Percentiles rank a stretch among this genome's conserved stretches.
phyloP scores from a whole-genome alignment of 2,329 filamentous ascomycete species.

The Alternaria viburni region DNA sequence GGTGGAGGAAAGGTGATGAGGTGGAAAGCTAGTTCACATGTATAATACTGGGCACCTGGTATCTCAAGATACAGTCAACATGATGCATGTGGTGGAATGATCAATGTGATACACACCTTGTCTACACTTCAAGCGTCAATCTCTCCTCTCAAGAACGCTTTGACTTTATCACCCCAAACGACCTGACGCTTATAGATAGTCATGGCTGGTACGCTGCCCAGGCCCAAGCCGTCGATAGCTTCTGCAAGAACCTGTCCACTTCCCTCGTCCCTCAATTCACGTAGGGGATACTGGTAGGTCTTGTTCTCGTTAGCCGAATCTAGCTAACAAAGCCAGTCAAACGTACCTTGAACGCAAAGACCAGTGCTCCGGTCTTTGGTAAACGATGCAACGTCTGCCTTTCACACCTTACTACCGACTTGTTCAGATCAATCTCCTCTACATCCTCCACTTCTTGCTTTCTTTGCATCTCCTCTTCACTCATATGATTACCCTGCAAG shows the following conservation, averaged over 20 bases:
- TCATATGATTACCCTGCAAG: slow-evolving; percentile 53
- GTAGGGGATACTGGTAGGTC: slow-evolving; percentile 65
- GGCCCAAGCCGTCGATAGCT: slow-evolving; percentile 65
- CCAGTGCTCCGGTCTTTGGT: slow-evolving; percentile 59
- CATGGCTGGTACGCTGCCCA: slow-evolving; percentile 64
- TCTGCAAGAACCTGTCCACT: slow-evolving; percentile 59
- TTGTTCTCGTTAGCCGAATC: not conserved
- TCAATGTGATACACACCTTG: not conserved
- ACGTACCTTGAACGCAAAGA: slow-evolving; percentile 63
- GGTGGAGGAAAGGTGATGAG: not conserved
- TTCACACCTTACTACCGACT: slow-evolving; percentile 61
- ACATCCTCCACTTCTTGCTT: slow-evolving; percentile 28
- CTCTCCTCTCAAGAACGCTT: slow-evolving; percentile 54
- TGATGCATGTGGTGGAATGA: not conserved
- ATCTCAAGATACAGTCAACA: not conserved
- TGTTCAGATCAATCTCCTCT: slow-evolving; percentile 50
- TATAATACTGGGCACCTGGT: not conserved
- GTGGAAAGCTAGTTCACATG: not conserved
- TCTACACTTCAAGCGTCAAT: slow-evolving; percentile 15
- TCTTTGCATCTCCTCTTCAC: slow-evolving; percentile 38
- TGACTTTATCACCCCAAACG: slow-evolving; percentile 63
- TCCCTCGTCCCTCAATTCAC: slow-evolving; percentile 63
- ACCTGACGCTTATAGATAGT: slow-evolving; percentile 64
- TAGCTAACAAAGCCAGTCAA: not conserved
- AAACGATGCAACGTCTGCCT: slow-evolving; percentile 67